These are phyloP conservation scores for Lactarius akahatsu DNA, from an alignment of 768 basidiomycete species.

Conservation along the genomic window DNA sequence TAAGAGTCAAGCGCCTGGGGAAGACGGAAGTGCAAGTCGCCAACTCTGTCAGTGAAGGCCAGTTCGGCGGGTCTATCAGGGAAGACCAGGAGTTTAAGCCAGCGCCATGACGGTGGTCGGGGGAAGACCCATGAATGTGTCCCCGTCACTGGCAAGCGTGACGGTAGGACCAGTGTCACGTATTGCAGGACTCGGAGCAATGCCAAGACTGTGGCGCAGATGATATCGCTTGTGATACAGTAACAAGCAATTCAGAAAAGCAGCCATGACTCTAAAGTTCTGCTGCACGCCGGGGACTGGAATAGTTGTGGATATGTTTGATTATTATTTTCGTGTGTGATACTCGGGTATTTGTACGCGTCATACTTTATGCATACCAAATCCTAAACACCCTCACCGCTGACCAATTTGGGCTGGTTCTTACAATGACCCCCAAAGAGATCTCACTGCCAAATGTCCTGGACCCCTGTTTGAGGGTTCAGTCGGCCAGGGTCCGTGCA, in stretches of 20 bases:
- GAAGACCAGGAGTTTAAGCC: neutral
- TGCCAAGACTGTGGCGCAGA: neutral
- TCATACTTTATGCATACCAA: no score
- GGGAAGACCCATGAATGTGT: slow-evolving; percentile 32
- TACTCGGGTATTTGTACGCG: no score
- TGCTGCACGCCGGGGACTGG: no score
- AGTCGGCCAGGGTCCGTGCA: no score
- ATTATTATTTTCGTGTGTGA: no score
- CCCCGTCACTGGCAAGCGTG: slow-evolving; percentile 28
- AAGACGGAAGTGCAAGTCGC: slow-evolving; percentile 40
- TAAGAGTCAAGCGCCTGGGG: slow-evolving; percentile 32
- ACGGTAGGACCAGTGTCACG: slow-evolving; percentile 21
- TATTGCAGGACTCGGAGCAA: neutral
- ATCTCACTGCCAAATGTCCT: no score
- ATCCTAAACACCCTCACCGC: no score
- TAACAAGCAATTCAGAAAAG: neutral
- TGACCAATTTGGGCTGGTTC: no score
- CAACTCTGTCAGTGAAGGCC: slow-evolving; percentile 30
- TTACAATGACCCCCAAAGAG: no score
- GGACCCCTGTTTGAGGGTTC: no score
- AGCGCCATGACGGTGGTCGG: slow-evolving; percentile 34
- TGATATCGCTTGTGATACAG: neutral
- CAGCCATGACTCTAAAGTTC: no score
- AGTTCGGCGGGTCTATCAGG: neutral
- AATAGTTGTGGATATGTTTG: no score